These are phyloP conservation scores for Pleurotus salmoneostramineus DNA, from an alignment of 768 basidiomycete genomes.

Conservation along the genomic window DNA sequence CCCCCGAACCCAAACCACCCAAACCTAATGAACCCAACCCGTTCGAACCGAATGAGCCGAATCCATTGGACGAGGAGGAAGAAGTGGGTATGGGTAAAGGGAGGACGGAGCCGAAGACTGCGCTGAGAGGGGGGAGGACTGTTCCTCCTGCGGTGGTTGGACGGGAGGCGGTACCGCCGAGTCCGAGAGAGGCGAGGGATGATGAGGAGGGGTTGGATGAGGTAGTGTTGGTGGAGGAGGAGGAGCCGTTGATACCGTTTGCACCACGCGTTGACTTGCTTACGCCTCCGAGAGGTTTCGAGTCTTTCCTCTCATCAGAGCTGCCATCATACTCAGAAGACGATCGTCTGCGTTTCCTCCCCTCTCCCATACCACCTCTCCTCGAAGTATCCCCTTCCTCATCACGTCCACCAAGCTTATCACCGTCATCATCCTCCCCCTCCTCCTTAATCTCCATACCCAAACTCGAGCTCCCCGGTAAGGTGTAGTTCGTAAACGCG, in stretches of 20 bases:
- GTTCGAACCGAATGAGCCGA: too few species aligned
- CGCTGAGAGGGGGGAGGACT: not conserved
- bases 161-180: not conserved
- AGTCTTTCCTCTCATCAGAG: too few species aligned
- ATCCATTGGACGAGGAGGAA: not conserved
- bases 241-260: not conserved
- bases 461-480: not conserved
- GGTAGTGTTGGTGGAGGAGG: not conserved
- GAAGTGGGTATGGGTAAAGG: not conserved
- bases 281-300: too few species aligned
- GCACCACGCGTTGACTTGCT: too few species aligned
- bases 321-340: too few species aligned
- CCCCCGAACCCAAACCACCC: not conserved
- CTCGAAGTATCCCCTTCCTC: not conserved
- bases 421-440: not conserved
- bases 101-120: not conserved
- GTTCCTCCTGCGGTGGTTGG: constrained; percentile 4
- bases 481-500: not conserved
- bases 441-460: not conserved
- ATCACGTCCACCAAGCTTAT: not conserved
- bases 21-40: too few species aligned
- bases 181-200: not conserved
- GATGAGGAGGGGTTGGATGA: not conserved
- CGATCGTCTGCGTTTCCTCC: too few species aligned
- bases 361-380: too few species aligned